phyloP scores from a whole-genome alignment of 495 filamentous ascomycete genomes.

The Cladorrhinum samala region DNA sequence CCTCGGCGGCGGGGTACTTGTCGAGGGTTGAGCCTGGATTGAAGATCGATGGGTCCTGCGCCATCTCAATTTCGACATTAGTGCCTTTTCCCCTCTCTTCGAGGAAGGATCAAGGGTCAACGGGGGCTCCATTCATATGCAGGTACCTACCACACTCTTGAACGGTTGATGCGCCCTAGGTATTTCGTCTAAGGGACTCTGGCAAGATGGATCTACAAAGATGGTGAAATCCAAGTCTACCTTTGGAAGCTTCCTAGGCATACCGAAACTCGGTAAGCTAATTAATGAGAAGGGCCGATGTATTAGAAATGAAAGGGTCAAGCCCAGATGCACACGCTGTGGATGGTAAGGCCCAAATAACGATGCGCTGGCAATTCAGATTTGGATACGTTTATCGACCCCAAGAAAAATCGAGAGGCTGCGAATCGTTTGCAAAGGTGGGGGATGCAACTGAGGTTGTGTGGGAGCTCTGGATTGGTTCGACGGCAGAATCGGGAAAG shows the following conservation, averaged over 20 bases:
- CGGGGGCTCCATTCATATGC: too few species aligned
- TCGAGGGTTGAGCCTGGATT: background rate
- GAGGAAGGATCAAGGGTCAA: too few species aligned
- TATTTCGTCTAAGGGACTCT: constrained; percentile 31
- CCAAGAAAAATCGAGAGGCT: too few species aligned
- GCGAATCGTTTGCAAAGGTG: constrained; percentile 6
- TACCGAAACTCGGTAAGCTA: too few species aligned
- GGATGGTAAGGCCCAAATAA: too few species aligned
- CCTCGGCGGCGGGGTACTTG: background rate
- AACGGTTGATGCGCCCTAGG: constrained; percentile 7
- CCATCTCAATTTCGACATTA: constrained; percentile 9
- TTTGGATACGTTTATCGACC: too few species aligned
- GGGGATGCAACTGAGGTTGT: constrained; percentile 8
- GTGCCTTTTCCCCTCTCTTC: too few species aligned
- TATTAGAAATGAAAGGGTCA: background rate
- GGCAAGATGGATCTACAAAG: constrained; percentile 37
- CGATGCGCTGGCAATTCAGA: constrained; percentile 23
- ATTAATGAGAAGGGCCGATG: constrained; percentile 9
- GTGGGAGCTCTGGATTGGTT: too few species aligned
- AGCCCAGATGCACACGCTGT: too few species aligned
- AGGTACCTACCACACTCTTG: background rate
- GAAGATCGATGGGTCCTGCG: background rate
- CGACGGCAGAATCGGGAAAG: too few species aligned
- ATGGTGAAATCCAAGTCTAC: constrained; percentile 35
- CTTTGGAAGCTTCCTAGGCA: constrained; percentile 20